A percentile compares a stretch with the other conserved stretches of the same genome.
phyloP scores from a whole-genome alignment of 1,284 basidiomycete genomes.

The Sanghuangporus weigelae region DNA sequence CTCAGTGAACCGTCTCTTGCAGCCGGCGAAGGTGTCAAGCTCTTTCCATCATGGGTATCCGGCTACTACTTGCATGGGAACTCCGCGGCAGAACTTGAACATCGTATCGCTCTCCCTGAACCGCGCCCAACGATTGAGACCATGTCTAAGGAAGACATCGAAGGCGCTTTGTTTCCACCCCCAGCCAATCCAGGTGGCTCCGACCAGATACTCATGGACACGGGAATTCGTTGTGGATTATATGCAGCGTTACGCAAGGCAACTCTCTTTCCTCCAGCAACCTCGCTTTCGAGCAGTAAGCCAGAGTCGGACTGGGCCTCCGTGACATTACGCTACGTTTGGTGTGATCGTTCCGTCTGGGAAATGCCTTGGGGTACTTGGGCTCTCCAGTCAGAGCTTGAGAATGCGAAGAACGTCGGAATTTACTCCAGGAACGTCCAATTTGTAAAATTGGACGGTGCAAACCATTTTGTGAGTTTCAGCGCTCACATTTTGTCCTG shows the following conservation, averaged over 20 bases:
- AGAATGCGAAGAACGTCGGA: slow-evolving; percentile 15
- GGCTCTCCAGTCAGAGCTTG: slow-evolving; percentile 18
- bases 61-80: slow-evolving; percentile 26
- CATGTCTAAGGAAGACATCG: slow-evolving; percentile 20
- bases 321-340: slow-evolving; percentile 20
- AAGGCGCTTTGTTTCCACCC: slow-evolving; percentile 5
- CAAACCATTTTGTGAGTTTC: slow-evolving; percentile 25
- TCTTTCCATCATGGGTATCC: slow-evolving; percentile 25
- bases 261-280: slow-evolving; percentile 13
- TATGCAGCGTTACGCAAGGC: slow-evolving; percentile 12
- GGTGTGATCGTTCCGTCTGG: slow-evolving; percentile 23
- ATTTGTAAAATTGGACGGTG: slow-evolving; percentile 19
- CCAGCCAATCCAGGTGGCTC: slow-evolving; percentile 21
- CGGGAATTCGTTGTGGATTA: slow-evolving; percentile 17
- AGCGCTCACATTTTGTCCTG: not conserved
- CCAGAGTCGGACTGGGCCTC: not conserved
- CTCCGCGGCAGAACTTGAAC: slow-evolving; percentile 5
- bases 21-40: slow-evolving; percentile 17
- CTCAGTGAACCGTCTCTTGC: slow-evolving; percentile 21
- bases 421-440: slow-evolving; percentile 14
- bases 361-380: slow-evolving; percentile 19
- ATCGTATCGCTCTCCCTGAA: slow-evolving; percentile 1
- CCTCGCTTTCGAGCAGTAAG: not conserved
- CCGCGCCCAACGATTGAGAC: slow-evolving; percentile 18
- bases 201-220: slow-evolving; percentile 18